Conservation (phyloP, 305 asterid species). For the Fraxinus angustifolia region DNA sequence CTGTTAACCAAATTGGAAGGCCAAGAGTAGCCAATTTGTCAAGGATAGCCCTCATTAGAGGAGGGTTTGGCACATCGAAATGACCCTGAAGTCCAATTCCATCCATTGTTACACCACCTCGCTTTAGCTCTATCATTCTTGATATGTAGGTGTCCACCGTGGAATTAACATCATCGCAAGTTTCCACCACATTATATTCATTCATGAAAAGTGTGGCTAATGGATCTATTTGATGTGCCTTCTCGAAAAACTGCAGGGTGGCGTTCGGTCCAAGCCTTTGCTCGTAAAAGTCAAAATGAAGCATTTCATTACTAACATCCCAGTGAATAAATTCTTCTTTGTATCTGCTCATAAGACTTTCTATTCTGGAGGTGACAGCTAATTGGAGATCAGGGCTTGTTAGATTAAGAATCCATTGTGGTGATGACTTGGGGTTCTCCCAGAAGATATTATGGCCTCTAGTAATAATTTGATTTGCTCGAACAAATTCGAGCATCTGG, state of each 20-base stretch:
- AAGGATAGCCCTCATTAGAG: conserved; percentile 56
- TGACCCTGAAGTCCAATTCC: conserved; percentile 82
- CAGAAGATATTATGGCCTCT: conserved; percentile 86
- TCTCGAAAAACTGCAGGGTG: conserved; percentile 40
- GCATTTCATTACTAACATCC: conserved; percentile 83
- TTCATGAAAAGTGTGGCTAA: conserved; percentile 61
- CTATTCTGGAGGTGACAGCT: conserved; percentile 55
- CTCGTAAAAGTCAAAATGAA: conserved; percentile 63
- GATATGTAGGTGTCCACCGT: conserved; percentile 50
- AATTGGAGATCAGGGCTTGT: conserved; percentile 37
- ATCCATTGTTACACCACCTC: conserved; percentile 53
- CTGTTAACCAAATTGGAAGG: conserved; percentile 82
- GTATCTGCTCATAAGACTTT: conserved; percentile 53
- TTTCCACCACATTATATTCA: conserved; percentile 70
- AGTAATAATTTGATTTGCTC: conserved; percentile 52
- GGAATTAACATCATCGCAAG: conserved; percentile 47
- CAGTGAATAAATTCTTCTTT: conserved; percentile 62
- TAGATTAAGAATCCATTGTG: conserved; percentile 60
- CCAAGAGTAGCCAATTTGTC: conserved; percentile 66
- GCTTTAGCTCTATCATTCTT: conserved; percentile 46
- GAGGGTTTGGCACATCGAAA: conserved; percentile 56
- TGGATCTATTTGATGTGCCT: conserved; percentile 55
- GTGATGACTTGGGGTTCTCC: conserved; percentile 58
- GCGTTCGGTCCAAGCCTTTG: conserved; percentile 56
- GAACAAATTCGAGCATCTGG: conserved; percentile 55